A percentile compares a stretch with the other conserved stretches of the same genome.
These are phyloP conservation scores for Globisporangium parvum DNA, from an alignment of 352 stramenopile genomes.

Conservation along the genomic window DNA sequence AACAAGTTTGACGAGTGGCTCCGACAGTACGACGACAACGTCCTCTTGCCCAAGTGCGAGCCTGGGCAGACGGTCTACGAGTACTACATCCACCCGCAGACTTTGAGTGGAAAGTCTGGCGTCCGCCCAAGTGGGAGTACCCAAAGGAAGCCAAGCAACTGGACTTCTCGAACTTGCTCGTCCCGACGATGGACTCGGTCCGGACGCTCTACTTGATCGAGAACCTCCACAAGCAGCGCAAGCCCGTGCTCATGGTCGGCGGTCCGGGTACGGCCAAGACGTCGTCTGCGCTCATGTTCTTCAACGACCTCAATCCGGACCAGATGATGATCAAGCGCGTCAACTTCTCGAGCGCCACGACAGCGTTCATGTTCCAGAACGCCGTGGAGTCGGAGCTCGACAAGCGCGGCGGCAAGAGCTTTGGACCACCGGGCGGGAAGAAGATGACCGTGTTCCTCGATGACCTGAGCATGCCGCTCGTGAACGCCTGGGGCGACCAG, in stretches of 20 bases:
- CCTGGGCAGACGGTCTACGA: constrained; percentile 89
- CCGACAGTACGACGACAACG: constrained; percentile 88
- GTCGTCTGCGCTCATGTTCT: constrained; percentile 97
- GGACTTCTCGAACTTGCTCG: constrained; percentile 97
- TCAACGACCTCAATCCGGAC: constrained; percentile 92
- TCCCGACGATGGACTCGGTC: constrained; percentile 98
- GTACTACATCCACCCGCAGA: constrained; percentile 90
- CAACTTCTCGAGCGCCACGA: constrained; percentile 98
- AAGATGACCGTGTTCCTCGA: constrained; percentile 99
- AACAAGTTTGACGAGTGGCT: constrained; percentile 96
- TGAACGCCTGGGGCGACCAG: constrained; percentile 99
- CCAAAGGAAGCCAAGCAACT: constrained; percentile 90
- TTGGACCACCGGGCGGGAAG: constrained; percentile 96
- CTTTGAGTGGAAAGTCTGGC: constrained; percentile 95
- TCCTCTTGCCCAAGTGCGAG: constrained; percentile 90
- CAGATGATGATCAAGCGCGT: constrained; percentile 96
- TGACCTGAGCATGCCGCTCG: constrained; percentile 95
- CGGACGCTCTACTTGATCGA: constrained; percentile 91
- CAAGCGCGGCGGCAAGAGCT: constrained; percentile 97
- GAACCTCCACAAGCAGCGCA: constrained; percentile 92
- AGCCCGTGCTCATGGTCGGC: constrained; percentile 94
- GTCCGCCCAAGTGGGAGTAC: constrained; percentile 94
- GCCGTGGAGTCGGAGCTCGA: constrained; percentile 97
- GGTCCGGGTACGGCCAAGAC: constrained; percentile 97
- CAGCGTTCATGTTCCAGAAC: constrained; percentile 97